Evolutionary conservation across 129 eudicot genomes (phyloP), one percentile per base, ranked within the genome.

Genomic region (Helichrysum umbraculigerum): DNA sequence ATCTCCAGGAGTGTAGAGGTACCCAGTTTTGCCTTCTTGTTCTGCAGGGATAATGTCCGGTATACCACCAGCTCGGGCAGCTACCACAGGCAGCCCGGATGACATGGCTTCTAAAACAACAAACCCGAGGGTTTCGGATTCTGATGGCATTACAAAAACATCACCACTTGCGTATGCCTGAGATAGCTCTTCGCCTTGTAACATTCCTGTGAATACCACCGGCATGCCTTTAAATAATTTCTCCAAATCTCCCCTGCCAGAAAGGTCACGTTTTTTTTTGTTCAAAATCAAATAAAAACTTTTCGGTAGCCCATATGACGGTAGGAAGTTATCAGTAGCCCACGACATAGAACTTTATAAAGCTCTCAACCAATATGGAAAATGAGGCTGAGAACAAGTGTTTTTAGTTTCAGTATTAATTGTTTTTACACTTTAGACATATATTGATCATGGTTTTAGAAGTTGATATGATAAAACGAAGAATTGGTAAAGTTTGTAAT

Each of bases 31-130:
- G 1, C 99, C 96, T 78, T 94, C 92, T 70, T 94, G 93, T 17
- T 94, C 96, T 54, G 84, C 89, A 3, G 99, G 89, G 14, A 94
- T 88, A 33, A 94, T 94, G 70, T 94, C 99, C 16, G 89, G 88
- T 42, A 94, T 89, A 14, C 99, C 99, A 4, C 97, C 99, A 5
- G 99, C 99, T 14, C 99, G 90, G 37, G 96, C 99, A 66, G 91
- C 96, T 34, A 94, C 91, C 52, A 94, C 99, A 0, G 99, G 96
- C 30, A 94, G 88, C 29, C 99, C 99, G 0, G 97, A 94, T 77
- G 99, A 91, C 99, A 94, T 94, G 77, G 99, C 99, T 81, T 91
- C 99, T 57, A 94, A 76, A 4, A 94, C 99, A 12, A 94, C 99
- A 10, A 90, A 87, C 32, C 99, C 99, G 11, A 94, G 90, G 1